phyloP scores from a whole-genome alignment of 371 early-diverging fungal genomes.

The Coemansia sp. region DNA sequence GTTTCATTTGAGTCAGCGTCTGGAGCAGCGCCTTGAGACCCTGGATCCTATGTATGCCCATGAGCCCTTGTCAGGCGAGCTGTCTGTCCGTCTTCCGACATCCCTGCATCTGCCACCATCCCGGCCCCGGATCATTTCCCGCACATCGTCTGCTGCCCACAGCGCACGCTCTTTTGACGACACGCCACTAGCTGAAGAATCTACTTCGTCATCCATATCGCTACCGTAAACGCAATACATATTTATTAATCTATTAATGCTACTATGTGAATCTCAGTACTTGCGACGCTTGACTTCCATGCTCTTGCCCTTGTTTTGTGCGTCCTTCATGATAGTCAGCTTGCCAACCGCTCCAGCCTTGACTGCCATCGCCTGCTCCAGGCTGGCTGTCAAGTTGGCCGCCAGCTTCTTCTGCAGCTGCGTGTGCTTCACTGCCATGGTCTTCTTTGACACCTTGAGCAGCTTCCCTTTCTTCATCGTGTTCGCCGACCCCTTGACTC shows the following conservation, averaged over 20 bases:
- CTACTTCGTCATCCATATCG: conserved; percentile 14
- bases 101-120: neutral
- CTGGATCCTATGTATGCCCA: conserved; percentile 19
- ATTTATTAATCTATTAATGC: neutral
- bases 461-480: conserved; percentile 40
- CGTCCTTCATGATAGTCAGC: conserved; percentile 50
- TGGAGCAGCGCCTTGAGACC: conserved; percentile 38
- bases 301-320: conserved; percentile 40
- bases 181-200: neutral
- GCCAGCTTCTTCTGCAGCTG: conserved; percentile 48
- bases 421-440: conserved; percentile 20
- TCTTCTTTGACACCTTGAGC: conserved; percentile 44
- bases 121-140: conserved; percentile 8
- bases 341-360: conserved; percentile 53
- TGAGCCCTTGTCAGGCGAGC: conserved; percentile 2
- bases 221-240: conserved; percentile 4
- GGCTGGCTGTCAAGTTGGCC: conserved; percentile 33
- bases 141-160: conserved; percentile 40
- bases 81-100: neutral
- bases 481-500: neutral
- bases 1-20: conserved; percentile 43
- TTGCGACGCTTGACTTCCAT: conserved; percentile 29
- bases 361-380: conserved; percentile 52
- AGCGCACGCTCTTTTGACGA: conserved; percentile 30
- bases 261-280: conserved; percentile 1